Base-by-base conservation (phyloP, 176 grass and related monocot species). In the Alloteropsis semialata region DNA sequence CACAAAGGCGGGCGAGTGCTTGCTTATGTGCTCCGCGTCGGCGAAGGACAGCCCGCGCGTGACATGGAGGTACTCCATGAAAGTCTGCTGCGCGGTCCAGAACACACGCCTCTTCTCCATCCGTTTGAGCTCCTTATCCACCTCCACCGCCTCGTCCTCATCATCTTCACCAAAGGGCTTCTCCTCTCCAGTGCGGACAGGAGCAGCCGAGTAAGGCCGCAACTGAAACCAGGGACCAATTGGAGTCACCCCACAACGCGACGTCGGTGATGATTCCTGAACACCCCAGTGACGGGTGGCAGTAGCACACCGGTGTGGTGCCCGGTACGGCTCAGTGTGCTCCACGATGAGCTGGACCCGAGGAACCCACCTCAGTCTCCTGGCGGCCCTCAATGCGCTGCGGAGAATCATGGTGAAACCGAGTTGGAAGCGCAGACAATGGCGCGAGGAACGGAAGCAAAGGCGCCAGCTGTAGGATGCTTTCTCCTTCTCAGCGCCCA, bases 11-110 rank as follows among this genome's bases (percentile, higher is more conserved):
- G 87, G 91, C 7, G 77, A 85, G 72, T 84, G 49, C 59, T 85
- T 93, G 78, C 81, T 85, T 41, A 93, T 90, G 8, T 87, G 88
- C 85, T 93, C 91, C 5, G 91, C 91, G 1, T 93, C 88, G 0
- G n/a, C 14, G 67, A 90, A 93, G 36, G 34, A 5, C 19, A 93
- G 24, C 25, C 87, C 84, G 2, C 91, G 85, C 0, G 91, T 93
- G 27, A 58, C 6, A 21, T 93, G 88, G 69, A 93, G 91, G 73
- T 93, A 93, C 10, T 93, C 91, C 81, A 93, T 32, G 45, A 93
- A 84, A 18, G 68, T 56, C 37, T 9, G 54, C 85, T 75, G 88
- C 5, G 84, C 91, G 30, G 55, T 21, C 10, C 38, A 64, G 19
- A 87, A 53, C 0, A 41, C 70, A 8, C 70, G 77, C 10, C 21